These are phyloP conservation scores for Hura crepitans DNA, from an alignment of 441 rosid species.

Conservation along the genomic window DNA sequence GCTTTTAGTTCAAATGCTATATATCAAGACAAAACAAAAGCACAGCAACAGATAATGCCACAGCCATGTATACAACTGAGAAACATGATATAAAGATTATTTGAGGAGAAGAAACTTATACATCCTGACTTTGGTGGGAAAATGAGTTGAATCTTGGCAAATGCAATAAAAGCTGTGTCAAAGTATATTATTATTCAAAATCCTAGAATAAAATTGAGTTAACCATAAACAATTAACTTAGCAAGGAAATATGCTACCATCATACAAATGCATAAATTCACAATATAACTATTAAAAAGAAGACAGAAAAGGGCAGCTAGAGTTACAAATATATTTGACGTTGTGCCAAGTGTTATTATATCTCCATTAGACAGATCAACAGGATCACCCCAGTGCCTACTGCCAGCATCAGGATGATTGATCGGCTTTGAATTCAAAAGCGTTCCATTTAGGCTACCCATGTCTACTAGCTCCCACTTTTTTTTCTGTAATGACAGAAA, in stretches of 20 bases:
- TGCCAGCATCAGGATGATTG: constrained; percentile 59
- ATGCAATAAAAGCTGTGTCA: background rate
- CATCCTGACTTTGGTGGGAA: background rate
- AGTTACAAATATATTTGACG: constrained; percentile 68
- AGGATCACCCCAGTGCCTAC: constrained; percentile 73
- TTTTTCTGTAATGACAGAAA: constrained; percentile 51
- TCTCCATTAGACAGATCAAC: constrained; percentile 71
- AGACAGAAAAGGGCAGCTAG: background rate
- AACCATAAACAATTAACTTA: background rate
- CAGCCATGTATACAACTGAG: background rate
- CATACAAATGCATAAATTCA: constrained; percentile 8
- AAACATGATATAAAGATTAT: background rate
- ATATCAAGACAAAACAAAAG: background rate
- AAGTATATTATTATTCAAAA: background rate
- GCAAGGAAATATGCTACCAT: background rate
- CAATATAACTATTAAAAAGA: constrained; percentile 8
- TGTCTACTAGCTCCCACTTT: constrained; percentile 93
- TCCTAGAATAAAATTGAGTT: constrained; percentile 7
- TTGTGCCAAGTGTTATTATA: constrained; percentile 77
- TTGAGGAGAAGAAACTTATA: constrained; percentile 34
- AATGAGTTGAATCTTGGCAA: background rate
- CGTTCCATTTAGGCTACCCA: constrained; percentile 93
- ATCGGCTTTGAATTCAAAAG: constrained; percentile 68
- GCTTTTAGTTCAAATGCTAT: background rate
- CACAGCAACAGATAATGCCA: background rate